Base-by-base conservation (phyloP, 257 asterid genomes). In the Solanum virginianum region DNA sequence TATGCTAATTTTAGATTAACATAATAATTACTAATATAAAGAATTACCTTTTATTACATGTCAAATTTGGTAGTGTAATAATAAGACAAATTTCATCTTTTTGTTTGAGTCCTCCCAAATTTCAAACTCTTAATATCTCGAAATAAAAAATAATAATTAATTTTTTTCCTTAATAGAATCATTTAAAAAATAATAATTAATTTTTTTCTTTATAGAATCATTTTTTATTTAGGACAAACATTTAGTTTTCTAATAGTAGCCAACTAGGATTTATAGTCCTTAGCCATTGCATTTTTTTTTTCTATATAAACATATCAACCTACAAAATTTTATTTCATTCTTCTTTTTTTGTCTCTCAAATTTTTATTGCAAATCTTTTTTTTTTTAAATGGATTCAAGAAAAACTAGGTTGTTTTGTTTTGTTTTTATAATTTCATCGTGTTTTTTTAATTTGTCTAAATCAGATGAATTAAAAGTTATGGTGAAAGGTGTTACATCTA, bases 381-480 rank as follows among this genome's bases (percentile, higher is more conserved):
- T 29, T 29, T 29, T 2, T 0, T 3, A 1, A 26, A 77, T 77
- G 82, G 63, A 15, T 82, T 82, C 75, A 45, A 68, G 54, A 47
- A 66, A 4, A 65, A 26, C 5, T 10, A 83, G 22, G n/a, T 51
- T 7, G 15, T 8, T 89, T 59, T 86, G 39, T 55, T 86, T 82
- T 10, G 2, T 88, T 71, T 20, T 90, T 80, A n/a, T 86, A 57
- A 82, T 91, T 51, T 79, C 83, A 5, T 68, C 63, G 17, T 66
- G 51, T 68, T 71, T 83, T n/a, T 63, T 88, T 53, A 83, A 87
- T 68, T 71, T 86, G 81, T 85, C 89, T 8, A 68, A 82, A 60
- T 91, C 91, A 63, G 92, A 84, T n/a, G 83, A 86, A 83, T 93
- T 94, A 87, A 85, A 83, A 85, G 20, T 94, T 84, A 84, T 56